Base-by-base conservation (phyloP, 805 yeast species). In the Starmera dryadoides region DNA sequence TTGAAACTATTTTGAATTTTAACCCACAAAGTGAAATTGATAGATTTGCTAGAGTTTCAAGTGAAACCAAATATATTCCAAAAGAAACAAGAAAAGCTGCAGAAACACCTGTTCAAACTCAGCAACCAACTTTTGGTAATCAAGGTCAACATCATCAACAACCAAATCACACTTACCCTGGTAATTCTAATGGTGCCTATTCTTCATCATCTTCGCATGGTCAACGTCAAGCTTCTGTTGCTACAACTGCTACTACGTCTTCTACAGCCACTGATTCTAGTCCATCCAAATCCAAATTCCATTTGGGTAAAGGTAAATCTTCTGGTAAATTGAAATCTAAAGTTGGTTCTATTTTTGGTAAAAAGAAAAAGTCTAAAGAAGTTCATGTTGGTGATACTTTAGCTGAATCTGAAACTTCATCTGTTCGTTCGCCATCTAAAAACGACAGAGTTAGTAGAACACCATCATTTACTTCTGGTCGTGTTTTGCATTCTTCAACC, bases 301-400 rank as follows among this genome's bases (percentile, higher is more conserved):
- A 21, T 12, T 19, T 35, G 23, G 25, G 25, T n/a, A 26, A 25
- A 10, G 12, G 19, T 12, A 32, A 21, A 19, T 20, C 22, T 2
- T 20, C 59, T 16, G 48, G 46, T 33, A 71, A 69, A 34, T 58
- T 85, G 50, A 77, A 76, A 59, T 81, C 88, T 6, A 78, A 66
- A 52, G 81, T 85, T 41, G 94, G 94, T 9, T 81, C 93, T 1
- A 74, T 85, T 45, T 78, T 85, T 50, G 80, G 83, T 34, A 73
- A 77, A 46, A 80, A 75, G 57, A 78, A 76, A 51, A 66, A 68
- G 44, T 64, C 66, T 34, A 61, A 53, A 34, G 47, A 41, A 18
- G 23, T 53, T 15, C 34, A 42, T 23, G 20, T 45, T 33, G 47
- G 29, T 21, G 45, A 43, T 2, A 19, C 48, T 11, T 8, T 51